These are phyloP conservation scores for Spencermartinsiella ligniputridi DNA, from an alignment of 1,139 yeast genomes.

Conservation along the genomic window DNA sequence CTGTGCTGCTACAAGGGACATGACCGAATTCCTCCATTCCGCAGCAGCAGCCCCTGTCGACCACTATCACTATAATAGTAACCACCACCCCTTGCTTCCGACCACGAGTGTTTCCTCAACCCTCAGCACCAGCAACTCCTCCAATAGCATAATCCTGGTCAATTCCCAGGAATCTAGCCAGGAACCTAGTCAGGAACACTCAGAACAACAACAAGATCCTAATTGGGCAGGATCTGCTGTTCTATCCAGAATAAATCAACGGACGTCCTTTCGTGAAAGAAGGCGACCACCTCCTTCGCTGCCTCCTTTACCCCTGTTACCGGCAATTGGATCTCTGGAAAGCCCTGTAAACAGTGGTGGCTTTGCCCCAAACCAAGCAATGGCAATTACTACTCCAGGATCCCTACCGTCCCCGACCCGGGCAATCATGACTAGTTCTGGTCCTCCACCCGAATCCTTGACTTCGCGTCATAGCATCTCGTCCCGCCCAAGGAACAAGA, in stretches of 20 bases:
- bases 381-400: conserved; percentile 13
- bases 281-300: conserved; percentile 15
- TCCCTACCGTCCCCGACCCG: not conserved
- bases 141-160: too few species aligned
- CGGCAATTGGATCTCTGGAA: conserved; percentile 9
- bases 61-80: too few species aligned
- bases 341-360: not conserved
- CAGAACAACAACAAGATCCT: not conserved
- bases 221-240: not conserved
- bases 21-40: too few species aligned
- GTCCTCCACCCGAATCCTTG: conserved; percentile 1
- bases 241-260: not conserved
- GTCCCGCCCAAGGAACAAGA: conserved; percentile 16
- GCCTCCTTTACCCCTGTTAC: conserved; percentile 21
- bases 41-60: too few species aligned
- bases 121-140: too few species aligned
- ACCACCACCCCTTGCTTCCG: too few species aligned
- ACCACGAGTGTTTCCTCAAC: too few species aligned
- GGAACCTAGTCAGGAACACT: too few species aligned
- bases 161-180: too few species aligned
- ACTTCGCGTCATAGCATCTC: not conserved
- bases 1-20: too few species aligned
- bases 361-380: conserved; percentile 3
- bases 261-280: conserved; percentile 8
- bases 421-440: not conserved